These are phyloP conservation scores for Oryza nivara DNA, from an alignment of 176 grass and related monocot genomes.

Conservation along the genomic window DNA sequence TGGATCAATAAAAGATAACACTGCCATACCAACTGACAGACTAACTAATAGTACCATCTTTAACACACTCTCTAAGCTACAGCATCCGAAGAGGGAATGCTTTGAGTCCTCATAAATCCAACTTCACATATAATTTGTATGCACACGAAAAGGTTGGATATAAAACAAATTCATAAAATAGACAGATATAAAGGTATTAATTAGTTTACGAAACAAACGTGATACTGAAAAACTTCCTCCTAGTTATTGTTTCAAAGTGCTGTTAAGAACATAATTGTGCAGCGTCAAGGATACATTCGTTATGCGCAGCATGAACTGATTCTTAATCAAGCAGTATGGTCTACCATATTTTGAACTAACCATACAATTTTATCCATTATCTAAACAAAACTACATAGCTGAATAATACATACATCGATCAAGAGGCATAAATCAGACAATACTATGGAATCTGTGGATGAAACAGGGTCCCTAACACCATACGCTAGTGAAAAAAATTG, in stretches of 20 bases:
- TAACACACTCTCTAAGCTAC: background rate
- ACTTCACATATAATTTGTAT: conserved; percentile 12
- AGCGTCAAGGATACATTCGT: background rate
- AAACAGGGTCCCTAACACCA: background rate
- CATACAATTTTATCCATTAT: background rate
- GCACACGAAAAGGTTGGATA: conserved; percentile 12
- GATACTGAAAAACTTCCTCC: background rate
- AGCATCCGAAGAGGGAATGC: background rate
- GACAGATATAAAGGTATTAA: background rate
- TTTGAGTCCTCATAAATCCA: background rate
- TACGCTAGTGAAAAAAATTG: background rate
- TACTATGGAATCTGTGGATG: background rate
- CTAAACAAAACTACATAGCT: background rate
- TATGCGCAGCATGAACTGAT: background rate
- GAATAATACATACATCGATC: background rate
- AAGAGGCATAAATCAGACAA: background rate
- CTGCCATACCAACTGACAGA: background rate
- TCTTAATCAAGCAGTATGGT: background rate
- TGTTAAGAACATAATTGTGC: background rate
- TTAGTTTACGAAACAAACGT: conserved; percentile 18
- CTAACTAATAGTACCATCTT: background rate
- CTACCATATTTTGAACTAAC: conserved; percentile 12
- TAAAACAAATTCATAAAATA: background rate
- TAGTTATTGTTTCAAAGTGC: background rate
- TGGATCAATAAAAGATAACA: background rate